phyloP scores from a whole-genome alignment of 495 filamentous ascomycete species.

The Aspergillus funiculosus region DNA sequence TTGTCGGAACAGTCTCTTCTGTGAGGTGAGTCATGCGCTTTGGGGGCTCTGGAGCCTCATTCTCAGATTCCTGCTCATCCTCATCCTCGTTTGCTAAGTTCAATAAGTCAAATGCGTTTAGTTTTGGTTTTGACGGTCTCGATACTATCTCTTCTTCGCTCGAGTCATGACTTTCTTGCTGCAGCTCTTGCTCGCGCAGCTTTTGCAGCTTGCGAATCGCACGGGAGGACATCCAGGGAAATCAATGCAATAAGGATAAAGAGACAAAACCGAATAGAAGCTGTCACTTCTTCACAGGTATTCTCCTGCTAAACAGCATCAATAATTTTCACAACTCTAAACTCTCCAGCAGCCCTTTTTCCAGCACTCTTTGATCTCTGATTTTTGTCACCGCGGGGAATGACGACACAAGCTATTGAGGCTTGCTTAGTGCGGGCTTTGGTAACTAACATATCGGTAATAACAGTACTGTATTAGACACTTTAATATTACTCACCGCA shows the following conservation, averaged over 20 bases:
- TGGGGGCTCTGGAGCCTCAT: slow-evolving; percentile 29
- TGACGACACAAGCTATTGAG: slow-evolving; percentile 36
- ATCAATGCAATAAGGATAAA: neutral
- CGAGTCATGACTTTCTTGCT: slow-evolving; percentile 49
- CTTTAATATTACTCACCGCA: neutral
- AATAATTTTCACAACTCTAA: too few species aligned
- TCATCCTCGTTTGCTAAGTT: slow-evolving; percentile 58
- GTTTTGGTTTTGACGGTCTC: slow-evolving; percentile 33
- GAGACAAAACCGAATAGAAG: neutral
- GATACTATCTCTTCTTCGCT: slow-evolving; percentile 42
- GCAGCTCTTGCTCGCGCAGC: slow-evolving; percentile 57
- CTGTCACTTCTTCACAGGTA: too few species aligned
- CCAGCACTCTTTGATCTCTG: too few species aligned
- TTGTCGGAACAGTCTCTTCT: slow-evolving; percentile 24
- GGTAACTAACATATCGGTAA: neutral
- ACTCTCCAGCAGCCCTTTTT: too few species aligned
- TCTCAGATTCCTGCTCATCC: slow-evolving; percentile 44
- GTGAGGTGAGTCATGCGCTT: slow-evolving; percentile 22
- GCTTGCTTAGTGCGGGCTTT: slow-evolving; percentile 28
- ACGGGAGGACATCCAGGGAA: slow-evolving; percentile 64
- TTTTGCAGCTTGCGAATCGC: slow-evolving; percentile 72
- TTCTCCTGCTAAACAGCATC: too few species aligned
- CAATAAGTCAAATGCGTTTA: slow-evolving; percentile 48
- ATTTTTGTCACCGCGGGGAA: slow-evolving; percentile 30
- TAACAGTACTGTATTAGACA: neutral